phyloP scores from a whole-genome alignment of 1,139 yeast species.

The Taphrina populina region DNA sequence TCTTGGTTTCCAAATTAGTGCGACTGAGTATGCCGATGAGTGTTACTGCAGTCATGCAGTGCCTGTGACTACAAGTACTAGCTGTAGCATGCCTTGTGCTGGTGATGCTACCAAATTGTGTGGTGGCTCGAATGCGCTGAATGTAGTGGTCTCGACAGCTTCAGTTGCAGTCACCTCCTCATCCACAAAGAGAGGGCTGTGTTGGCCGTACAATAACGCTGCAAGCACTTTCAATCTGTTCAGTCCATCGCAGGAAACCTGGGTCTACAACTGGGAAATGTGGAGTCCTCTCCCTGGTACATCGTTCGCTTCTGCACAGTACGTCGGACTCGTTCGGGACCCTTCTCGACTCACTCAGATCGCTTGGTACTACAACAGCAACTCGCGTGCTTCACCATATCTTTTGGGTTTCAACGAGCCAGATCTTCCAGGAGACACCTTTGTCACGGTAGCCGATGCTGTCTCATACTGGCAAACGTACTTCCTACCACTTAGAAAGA shows the following conservation, averaged over 20 bases:
- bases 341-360: conserved; percentile 12
- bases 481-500: conserved; percentile 26
- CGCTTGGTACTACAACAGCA: conserved; percentile 21
- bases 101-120: conserved; percentile 16
- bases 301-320: conserved; percentile 18
- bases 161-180: not conserved
- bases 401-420: conserved; percentile 36
- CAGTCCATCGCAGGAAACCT: conserved; percentile 21
- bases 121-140: conserved; percentile 8
- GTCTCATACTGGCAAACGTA: conserved; percentile 21
- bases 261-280: conserved; percentile 34
- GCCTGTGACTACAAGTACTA: conserved; percentile 5
- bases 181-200: conserved; percentile 24
- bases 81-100: conserved; percentile 20
- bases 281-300: conserved; percentile 18
- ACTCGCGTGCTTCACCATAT: not conserved
- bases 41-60: conserved; percentile 13
- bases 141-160: not conserved
- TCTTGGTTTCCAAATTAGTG: conserved; percentile 12
- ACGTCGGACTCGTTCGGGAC: conserved; percentile 14
- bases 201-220: conserved; percentile 30
- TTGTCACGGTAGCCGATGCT: conserved; percentile 26
- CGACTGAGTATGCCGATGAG: conserved; percentile 2
- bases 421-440: conserved; percentile 28
- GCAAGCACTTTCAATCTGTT: conserved; percentile 12